Evolutionary conservation across 768 basidiomycete species (phyloP).

Genomic region (Favolaschia claudopus): DNA sequence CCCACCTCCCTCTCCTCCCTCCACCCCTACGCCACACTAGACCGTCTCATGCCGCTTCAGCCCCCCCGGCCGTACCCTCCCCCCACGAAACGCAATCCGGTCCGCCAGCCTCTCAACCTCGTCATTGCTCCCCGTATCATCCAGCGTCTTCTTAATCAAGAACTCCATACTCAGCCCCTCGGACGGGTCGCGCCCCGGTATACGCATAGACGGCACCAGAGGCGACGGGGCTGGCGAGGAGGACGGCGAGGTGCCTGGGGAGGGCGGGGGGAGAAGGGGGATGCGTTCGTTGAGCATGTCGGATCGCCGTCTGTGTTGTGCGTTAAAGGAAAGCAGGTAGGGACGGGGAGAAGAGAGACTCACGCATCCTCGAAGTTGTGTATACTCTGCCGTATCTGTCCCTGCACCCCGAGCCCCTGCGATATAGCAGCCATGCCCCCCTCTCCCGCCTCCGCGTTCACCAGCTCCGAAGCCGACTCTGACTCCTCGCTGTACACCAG

Average conservation of each 20-base stretch:
- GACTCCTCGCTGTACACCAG: conserved; percentile 68
- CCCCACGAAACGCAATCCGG: conserved; percentile 54
- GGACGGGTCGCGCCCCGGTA: conserved; percentile 45
- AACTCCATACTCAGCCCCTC: conserved; percentile 68
- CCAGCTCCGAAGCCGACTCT: conserved; percentile 78
- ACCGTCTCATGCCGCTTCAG: conserved; percentile 23
- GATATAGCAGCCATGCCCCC: conserved; percentile 36
- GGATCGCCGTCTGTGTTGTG: conserved; percentile 63
- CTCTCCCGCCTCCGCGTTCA: conserved; percentile 39
- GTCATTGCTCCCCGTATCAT: conserved; percentile 58
- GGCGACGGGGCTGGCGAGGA: conserved; percentile 10
- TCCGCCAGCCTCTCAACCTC: conserved; percentile 71
- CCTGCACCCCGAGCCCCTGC: conserved; percentile 70
- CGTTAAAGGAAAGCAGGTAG: not conserved
- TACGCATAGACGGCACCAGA: conserved; percentile 66
- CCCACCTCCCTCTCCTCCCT: not conserved
- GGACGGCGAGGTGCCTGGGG: conserved; percentile 54
- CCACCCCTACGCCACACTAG: not conserved
- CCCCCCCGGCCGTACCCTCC: conserved; percentile 10
- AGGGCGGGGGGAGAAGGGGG: conserved; percentile 57
- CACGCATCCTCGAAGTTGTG: conserved; percentile 81
- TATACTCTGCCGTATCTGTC: conserved; percentile 67
- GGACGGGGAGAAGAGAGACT: conserved; percentile 36
- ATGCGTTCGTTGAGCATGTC: conserved; percentile 81
- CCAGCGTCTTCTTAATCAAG: conserved; percentile 66